A percentile compares a stretch with the other conserved stretches of the same genome.
Evolutionary conservation across 2,329 filamentous ascomycete genomes (phyloP).

Genomic region (Pleoardoris graminearum): DNA sequence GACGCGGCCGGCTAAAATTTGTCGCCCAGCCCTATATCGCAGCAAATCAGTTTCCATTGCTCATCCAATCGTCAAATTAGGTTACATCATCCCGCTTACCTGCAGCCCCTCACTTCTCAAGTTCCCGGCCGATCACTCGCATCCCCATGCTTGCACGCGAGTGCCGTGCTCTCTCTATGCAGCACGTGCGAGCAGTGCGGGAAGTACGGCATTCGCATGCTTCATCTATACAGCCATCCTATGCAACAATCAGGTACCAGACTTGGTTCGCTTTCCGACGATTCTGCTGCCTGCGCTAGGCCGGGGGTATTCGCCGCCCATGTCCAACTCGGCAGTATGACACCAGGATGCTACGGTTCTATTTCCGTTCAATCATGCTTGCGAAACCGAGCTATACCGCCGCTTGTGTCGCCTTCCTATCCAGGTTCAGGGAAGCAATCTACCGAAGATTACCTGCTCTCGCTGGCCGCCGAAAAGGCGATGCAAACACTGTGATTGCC

Average conservation of each 20-base stretch:
- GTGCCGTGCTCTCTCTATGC: neutral
- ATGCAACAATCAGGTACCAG: neutral
- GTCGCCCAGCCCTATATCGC: conserved; percentile 25
- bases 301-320: neutral
- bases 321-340: neutral
- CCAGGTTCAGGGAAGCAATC: neutral
- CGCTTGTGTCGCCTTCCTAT: conserved; percentile 1
- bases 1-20: conserved; percentile 29
- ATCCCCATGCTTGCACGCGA: neutral
- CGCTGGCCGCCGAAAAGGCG: neutral
- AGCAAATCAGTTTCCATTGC: conserved; percentile 28
- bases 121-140: neutral
- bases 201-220: conserved; percentile 1
- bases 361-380: neutral
- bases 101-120: conserved; percentile 23
- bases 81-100: conserved; percentile 36
- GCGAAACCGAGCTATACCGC: neutral
- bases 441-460: neutral
- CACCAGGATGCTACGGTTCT: neutral
- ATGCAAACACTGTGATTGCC: neutral
- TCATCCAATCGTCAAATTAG: conserved; percentile 34
- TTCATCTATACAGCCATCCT: neutral
- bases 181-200: neutral
- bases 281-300: neutral
- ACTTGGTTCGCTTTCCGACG: neutral